Conservation (phyloP, 1,284 basidiomycete genomes). For the Microbotryomycetes sp. region DNA sequence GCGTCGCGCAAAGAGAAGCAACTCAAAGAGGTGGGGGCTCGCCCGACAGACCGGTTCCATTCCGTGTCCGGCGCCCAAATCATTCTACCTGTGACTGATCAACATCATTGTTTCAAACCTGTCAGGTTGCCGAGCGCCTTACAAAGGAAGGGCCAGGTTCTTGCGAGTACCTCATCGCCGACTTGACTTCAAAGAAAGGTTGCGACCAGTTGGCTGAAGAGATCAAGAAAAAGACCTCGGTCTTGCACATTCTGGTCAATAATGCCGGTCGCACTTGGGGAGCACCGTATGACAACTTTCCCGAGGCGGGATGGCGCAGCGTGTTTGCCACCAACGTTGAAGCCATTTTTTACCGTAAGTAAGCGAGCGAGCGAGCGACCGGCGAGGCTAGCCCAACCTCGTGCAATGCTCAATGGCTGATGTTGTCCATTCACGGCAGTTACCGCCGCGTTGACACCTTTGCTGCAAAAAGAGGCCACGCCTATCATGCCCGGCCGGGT, state of each 20-base stretch:
- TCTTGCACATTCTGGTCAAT: conserved; percentile 48
- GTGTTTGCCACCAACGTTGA: conserved; percentile 71
- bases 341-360: conserved; percentile 56
- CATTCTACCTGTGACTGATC: not conserved
- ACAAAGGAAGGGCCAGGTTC: conserved; percentile 48
- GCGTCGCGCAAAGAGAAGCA: conserved; percentile 71
- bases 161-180: conserved; percentile 63
- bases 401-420: not conserved
- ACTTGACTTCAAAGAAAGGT: conserved; percentile 58
- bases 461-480: conserved; percentile 60
- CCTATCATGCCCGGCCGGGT: conserved; percentile 63
- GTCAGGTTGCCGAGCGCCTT: conserved; percentile 44
- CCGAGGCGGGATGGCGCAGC: conserved; percentile 70
- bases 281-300: conserved; percentile 61
- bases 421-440: not conserved
- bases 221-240: conserved; percentile 60
- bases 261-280: conserved; percentile 60
- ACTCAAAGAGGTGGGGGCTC: conserved; percentile 52
- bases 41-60: too few relatives aligned
- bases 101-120: too few relatives aligned
- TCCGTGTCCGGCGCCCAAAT: too few relatives aligned
- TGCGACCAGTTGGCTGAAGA: conserved; percentile 64
- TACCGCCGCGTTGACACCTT: conserved; percentile 43
- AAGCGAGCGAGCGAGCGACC: too few relatives aligned
- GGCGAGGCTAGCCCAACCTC: conserved; percentile 49